A percentile compares a stretch with the other conserved stretches of the same genome.
phyloP scores from a whole-genome alignment of 2,329 filamentous ascomycete species.

The Fusarium sororula region DNA sequence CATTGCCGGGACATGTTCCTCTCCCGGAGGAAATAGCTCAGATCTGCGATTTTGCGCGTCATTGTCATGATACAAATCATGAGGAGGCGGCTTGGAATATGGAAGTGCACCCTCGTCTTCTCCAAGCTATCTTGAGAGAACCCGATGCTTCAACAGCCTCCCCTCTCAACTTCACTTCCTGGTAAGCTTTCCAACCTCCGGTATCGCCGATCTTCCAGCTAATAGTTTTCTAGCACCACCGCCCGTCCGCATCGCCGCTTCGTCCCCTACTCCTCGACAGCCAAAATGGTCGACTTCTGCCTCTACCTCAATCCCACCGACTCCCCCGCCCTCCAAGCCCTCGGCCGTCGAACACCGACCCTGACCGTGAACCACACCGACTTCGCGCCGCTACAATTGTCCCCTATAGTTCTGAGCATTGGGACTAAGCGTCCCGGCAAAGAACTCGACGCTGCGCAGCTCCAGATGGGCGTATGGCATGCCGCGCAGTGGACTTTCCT shows the following conservation, averaged over 20 bases:
- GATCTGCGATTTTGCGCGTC: not conserved
- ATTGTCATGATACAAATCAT: conserved; percentile 16
- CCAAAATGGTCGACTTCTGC: conserved; percentile 30
- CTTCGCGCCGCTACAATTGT: conserved; percentile 9
- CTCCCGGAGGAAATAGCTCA: conserved; percentile 1
- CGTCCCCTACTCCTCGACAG: conserved; percentile 3
- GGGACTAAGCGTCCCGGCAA: conserved; percentile 27
- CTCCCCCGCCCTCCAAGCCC: not conserved
- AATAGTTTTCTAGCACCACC: not conserved
- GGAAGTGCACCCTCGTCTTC: conserved; percentile 29
- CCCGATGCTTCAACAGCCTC: not conserved
- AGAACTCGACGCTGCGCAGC: conserved; percentile 10
- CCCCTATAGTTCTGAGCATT: conserved; percentile 20
- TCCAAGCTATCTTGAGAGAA: conserved; percentile 9
- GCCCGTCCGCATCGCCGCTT: conserved; percentile 2
- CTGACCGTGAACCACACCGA: conserved; percentile 26
- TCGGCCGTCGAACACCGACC: conserved; percentile 13
- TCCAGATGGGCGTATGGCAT: conserved; percentile 31
- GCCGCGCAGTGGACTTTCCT: conserved; percentile 27
- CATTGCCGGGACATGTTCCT: conserved; percentile 17
- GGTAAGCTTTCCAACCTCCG: not conserved
- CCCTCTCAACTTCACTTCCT: conserved; percentile 9
- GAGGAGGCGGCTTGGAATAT: conserved; percentile 29
- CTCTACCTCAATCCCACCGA: not conserved
- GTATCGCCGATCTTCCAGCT: accelerated